Conservation (phyloP, 1,284 basidiomycete genomes). For the Sporisorium exsertum region DNA sequence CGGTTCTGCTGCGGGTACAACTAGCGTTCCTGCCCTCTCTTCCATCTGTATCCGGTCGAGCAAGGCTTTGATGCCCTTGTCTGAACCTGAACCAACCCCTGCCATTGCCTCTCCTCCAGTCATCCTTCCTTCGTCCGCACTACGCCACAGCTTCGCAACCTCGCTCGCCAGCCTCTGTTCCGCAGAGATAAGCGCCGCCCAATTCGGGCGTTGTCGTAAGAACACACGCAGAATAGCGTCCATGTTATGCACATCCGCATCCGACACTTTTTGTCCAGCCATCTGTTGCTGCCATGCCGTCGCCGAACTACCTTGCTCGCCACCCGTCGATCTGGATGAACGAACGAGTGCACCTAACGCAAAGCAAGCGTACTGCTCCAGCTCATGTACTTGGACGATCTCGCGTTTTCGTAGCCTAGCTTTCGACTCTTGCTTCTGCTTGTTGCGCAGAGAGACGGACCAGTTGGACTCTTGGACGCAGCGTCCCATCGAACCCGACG, state of each 20-base stretch:
- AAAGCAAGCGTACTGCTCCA: constrained; percentile 28
- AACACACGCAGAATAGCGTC: constrained; percentile 32
- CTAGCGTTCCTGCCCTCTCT: constrained; percentile 17
- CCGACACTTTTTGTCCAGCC: constrained; percentile 6
- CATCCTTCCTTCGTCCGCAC: constrained; percentile 1
- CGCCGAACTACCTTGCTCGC: background rate
- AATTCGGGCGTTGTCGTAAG: constrained; percentile 21
- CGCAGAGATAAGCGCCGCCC: constrained; percentile 37
- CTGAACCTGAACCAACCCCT: background rate
- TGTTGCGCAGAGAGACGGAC: constrained; percentile 35
- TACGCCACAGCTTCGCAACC: constrained; percentile 25
- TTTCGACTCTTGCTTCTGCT: constrained; percentile 49
- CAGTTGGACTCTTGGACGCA: constrained; percentile 18
- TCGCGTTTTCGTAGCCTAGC: constrained; percentile 41
- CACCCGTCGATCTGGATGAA: background rate
- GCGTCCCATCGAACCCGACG: constrained; percentile 10
- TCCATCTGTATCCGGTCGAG: constrained; percentile 26
- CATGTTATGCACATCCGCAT: constrained; percentile 16
- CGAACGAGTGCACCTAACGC: constrained; percentile 7
- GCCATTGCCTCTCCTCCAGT: background rate
- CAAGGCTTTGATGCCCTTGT: constrained; percentile 23
- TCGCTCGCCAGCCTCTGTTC: constrained; percentile 38
- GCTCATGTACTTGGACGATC: constrained; percentile 43
- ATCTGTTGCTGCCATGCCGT: constrained; percentile 14
- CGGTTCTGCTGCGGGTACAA: background rate